A percentile compares a stretch with the other conserved stretches of the same genome.
Conservation (phyloP, 2,329 filamentous ascomycete genomes). For the Aspergillus fructus region DNA sequence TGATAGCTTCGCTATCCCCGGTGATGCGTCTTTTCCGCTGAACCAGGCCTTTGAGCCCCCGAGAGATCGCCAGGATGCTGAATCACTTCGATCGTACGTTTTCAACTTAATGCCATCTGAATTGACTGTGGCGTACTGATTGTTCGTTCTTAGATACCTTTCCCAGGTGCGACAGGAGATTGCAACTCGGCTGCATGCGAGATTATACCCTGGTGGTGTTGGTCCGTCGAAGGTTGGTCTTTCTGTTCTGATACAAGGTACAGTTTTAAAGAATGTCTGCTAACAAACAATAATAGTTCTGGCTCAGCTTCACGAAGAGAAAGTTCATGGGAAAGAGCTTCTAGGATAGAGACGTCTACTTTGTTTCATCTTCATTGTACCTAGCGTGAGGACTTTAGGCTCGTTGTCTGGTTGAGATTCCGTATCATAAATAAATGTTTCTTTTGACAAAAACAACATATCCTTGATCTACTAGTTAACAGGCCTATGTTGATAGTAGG, state of each 20-base stretch:
- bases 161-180: slow-evolving; percentile 92
- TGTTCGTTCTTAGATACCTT: slow-evolving; percentile 50
- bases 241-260: not conserved
- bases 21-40: slow-evolving; percentile 86
- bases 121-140: not conserved
- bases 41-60: slow-evolving; percentile 97
- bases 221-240: slow-evolving; percentile 61
- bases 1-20: slow-evolving; percentile 92
- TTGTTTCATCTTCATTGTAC: slow-evolving; percentile 6
- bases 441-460: not conserved
- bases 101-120: not conserved
- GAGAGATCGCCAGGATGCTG: slow-evolving; percentile 81
- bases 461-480: not conserved
- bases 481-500: not conserved
- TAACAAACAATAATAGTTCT: slow-evolving; percentile 68
- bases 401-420: not conserved
- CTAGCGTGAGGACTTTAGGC: not conserved
- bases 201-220: slow-evolving; percentile 77
- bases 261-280: not conserved
- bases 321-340: slow-evolving; percentile 99
- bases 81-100: slow-evolving; percentile 78
- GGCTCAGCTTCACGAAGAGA: slow-evolving; percentile 97
- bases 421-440: not conserved
- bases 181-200: slow-evolving; percentile 74
- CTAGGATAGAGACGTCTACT: slow-evolving; percentile 42